These are phyloP conservation scores for Daldinia concentrica DNA, from an alignment of 495 filamentous ascomycete genomes.

Conservation along the genomic window DNA sequence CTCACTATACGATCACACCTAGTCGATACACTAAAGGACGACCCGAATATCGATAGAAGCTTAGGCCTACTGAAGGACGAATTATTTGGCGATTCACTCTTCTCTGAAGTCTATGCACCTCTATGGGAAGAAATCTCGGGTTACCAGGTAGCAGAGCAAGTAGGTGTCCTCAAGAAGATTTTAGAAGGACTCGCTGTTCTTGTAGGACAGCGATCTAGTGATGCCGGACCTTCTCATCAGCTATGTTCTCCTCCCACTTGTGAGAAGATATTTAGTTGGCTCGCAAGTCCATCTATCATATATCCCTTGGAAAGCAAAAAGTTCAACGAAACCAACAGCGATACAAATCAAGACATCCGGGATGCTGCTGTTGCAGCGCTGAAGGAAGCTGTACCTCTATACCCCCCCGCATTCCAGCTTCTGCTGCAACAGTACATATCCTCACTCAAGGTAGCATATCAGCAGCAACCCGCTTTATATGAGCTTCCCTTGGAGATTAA, in stretches of 20 bases:
- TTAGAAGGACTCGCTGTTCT: constrained; percentile 53
- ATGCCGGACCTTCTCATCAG: constrained; percentile 17
- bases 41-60: constrained; percentile 12
- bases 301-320: constrained; percentile 35
- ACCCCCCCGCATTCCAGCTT: constrained; percentile 47
- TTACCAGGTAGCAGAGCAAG: constrained; percentile 41
- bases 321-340: constrained; percentile 32
- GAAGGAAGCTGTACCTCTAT: constrained; percentile 49
- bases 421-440: constrained; percentile 40
- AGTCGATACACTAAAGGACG: constrained; percentile 36
- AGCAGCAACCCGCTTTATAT: constrained; percentile 19
- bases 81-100: constrained; percentile 44
- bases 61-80: constrained; percentile 29
- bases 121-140: constrained; percentile 48
- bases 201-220: constrained; percentile 46
- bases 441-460: constrained; percentile 37
- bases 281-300: constrained; percentile 36
- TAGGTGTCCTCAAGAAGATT: constrained; percentile 50
- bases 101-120: constrained; percentile 52
- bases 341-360: constrained; percentile 47
- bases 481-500: constrained; percentile 37
- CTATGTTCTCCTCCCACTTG: constrained; percentile 49
- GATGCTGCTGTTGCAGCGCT: constrained; percentile 53
- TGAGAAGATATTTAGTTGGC: constrained; percentile 47
- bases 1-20: constrained; percentile 50